Percentiles rank a stretch among this genome's conserved stretches.
These are phyloP conservation scores for Chimonanthus salicifolius DNA, from an alignment of 164 flowering plant species.

Conservation along the genomic window DNA sequence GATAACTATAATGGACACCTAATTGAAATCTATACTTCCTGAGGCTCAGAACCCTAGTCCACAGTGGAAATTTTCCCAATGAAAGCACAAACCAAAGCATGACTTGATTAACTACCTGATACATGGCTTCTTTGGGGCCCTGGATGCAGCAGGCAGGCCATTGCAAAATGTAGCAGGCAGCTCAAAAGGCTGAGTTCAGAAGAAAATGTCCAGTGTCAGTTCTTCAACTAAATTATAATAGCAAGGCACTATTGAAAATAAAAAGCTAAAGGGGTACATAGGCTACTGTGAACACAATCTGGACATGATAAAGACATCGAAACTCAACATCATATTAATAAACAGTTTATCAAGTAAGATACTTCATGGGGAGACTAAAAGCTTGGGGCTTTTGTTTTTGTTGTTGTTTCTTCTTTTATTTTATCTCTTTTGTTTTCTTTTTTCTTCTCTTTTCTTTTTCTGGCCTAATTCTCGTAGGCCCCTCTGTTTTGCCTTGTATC, in stretches of 20 bases:
- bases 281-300: neutral
- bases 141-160: constrained; percentile 19
- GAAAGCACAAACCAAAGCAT: neutral
- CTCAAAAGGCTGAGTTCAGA: constrained; percentile 42
- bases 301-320: neutral
- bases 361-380: neutral
- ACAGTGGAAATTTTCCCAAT: no score
- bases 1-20: neutral
- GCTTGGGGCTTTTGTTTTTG: neutral
- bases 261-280: no score
- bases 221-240: neutral
- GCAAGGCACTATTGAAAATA: no score
- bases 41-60: neutral
- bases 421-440: no score
- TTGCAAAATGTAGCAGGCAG: constrained; percentile 25
- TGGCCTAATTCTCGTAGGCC: no score
- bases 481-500: no score
- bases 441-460: no score
- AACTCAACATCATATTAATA: neutral
- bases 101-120: constrained; percentile 34
- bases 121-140: constrained; percentile 38
- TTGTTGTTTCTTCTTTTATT: no score
- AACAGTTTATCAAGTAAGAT: neutral
- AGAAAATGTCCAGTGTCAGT: neutral
- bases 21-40: neutral